Evolutionary conservation across 2,329 filamentous ascomycete species (phyloP).

Genomic region (Bertia moriformis): DNA sequence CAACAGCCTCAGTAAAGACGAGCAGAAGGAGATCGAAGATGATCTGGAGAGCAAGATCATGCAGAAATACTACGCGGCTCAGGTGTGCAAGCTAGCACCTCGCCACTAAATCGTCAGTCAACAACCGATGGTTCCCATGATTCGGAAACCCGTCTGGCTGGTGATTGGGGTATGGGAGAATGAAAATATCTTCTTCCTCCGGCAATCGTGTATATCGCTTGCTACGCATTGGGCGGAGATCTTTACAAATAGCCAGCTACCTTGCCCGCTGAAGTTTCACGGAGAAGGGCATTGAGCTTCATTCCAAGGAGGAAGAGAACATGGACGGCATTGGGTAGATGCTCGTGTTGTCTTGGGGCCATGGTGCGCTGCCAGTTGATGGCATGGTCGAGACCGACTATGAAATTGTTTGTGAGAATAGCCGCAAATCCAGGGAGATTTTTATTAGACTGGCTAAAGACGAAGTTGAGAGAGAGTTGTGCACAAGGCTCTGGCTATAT

Average conservation of each 20-base stretch:
- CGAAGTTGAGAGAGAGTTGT: constrained; percentile 12
- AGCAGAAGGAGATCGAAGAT: constrained; percentile 12
- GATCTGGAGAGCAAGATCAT: constrained; percentile 15
- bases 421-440: constrained; percentile 4
- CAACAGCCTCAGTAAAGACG: constrained; percentile 13
- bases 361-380: constrained; percentile 12
- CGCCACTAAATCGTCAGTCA: no score
- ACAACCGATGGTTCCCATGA: constrained; percentile 6
- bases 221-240: constrained; percentile 8
- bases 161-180: constrained; percentile 15
- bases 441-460: constrained; percentile 13
- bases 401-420: constrained; percentile 6
- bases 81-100: constrained; percentile 13
- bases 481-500: constrained; percentile 7
- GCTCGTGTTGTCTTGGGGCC: constrained; percentile 11
- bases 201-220: constrained; percentile 11
- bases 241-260: no score
- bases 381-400: constrained; percentile 16
- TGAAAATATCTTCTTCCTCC: constrained; percentile 15
- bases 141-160: constrained; percentile 15
- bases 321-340: constrained; percentile 13
- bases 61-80: constrained; percentile 18
- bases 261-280: no score
- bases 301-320: constrained; percentile 14
- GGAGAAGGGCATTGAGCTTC: no score